These are phyloP conservation scores for Irpex lacteus DNA, from an alignment of 1,284 basidiomycete species.

Conservation along the genomic window DNA sequence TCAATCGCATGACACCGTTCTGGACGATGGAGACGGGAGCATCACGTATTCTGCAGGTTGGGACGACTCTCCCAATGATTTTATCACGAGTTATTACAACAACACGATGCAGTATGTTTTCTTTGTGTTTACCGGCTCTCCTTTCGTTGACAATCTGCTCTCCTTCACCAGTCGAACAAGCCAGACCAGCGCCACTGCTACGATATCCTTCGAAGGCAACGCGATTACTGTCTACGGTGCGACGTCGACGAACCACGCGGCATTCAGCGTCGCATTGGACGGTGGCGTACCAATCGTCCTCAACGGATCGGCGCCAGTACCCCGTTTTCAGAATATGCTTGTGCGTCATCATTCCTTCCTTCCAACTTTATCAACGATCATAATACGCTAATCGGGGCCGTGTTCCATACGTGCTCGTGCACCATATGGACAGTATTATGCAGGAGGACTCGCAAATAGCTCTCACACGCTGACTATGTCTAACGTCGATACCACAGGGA, in stretches of 20 bases:
- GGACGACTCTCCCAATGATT: slow-evolving; percentile 8
- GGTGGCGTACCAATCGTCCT: slow-evolving; percentile 1
- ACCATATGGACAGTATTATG: not conserved
- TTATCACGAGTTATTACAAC: slow-evolving; percentile 6
- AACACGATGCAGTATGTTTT: slow-evolving; percentile 12
- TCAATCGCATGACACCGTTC: not conserved
- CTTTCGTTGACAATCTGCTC: not conserved
- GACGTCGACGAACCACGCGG: slow-evolving; percentile 10
- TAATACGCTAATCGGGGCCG: not conserved
- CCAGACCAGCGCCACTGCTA: slow-evolving; percentile 1
- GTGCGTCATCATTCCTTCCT: slow-evolving; percentile 1
- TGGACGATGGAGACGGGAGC: not conserved
- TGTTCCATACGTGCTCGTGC: not conserved
- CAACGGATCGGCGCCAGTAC: slow-evolving; percentile 1
- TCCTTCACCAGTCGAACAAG: slow-evolving; percentile 7
- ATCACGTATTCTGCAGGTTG: slow-evolving; percentile 9
- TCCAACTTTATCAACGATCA: not conserved
- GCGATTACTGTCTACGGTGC: slow-evolving; percentile 11
- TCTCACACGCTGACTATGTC: not conserved
- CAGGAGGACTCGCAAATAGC: not conserved
- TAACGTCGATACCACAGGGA: not conserved
- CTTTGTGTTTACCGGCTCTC: not conserved
- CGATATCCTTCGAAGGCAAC: slow-evolving; percentile 10
- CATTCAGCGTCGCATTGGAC: slow-evolving; percentile 10
- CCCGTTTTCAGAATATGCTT: slow-evolving; percentile 2